Percentiles rank a stretch among this genome's conserved stretches.
Evolutionary conservation across 768 basidiomycete species (phyloP).

Genomic region (Gymnopilus junonius): DNA sequence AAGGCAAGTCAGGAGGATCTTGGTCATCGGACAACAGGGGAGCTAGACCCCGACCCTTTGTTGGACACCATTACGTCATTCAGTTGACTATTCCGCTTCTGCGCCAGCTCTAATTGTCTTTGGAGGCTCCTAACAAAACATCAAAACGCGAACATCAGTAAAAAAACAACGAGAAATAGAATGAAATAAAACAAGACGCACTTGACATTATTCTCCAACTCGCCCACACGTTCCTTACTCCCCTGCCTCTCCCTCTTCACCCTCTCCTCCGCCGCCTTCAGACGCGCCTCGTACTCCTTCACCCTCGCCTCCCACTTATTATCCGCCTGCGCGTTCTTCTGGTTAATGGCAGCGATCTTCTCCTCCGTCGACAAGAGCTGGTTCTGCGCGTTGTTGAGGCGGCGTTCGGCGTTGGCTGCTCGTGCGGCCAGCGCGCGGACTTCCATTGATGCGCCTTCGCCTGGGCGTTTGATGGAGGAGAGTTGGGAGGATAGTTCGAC

Average conservation of each 20-base stretch:
- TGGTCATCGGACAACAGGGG: not conserved
- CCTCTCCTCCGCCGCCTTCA: constrained; percentile 87
- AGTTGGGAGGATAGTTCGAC: constrained; percentile 77
- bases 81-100: constrained; percentile 69
- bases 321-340: constrained; percentile 75
- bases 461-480: constrained; percentile 59
- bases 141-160: constrained; percentile 10
- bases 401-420: constrained; percentile 83
- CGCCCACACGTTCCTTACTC: constrained; percentile 80
- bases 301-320: constrained; percentile 95
- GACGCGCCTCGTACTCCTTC: constrained; percentile 83
- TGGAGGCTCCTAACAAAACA: constrained; percentile 74
- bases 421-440: constrained; percentile 71
- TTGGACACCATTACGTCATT: constrained; percentile 54
- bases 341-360: constrained; percentile 73
- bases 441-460: constrained; percentile 67
- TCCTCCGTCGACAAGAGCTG: constrained; percentile 86
- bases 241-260: constrained; percentile 95
- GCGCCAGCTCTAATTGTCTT: constrained; percentile 78
- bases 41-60: not conserved
- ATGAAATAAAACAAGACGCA: constrained; percentile 33
- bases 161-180: not conserved
- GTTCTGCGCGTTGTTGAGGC: constrained; percentile 84
- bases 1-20: too few relatives aligned
- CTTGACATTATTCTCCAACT: constrained; percentile 77